phyloP scores from a whole-genome alignment of 371 early-diverging fungal genomes.

The Apophysomyces variabilis region DNA sequence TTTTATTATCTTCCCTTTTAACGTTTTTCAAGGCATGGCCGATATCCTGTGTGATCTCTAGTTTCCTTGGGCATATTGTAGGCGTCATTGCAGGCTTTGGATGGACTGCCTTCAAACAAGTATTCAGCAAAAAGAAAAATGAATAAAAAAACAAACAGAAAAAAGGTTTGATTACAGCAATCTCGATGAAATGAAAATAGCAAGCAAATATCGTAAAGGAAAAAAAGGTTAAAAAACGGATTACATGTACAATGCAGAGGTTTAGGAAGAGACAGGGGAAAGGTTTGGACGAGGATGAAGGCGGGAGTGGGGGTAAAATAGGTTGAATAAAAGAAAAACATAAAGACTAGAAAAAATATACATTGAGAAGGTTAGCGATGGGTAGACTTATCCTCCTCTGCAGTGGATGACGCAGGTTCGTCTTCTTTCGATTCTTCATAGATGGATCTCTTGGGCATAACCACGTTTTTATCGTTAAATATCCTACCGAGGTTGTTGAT shows the following conservation, averaged over 20 bases:
- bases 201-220: neutral
- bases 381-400: neutral
- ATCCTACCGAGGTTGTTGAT: slow-evolving; percentile 50
- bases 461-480: slow-evolving; percentile 72
- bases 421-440: slow-evolving; percentile 42
- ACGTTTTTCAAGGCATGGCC: slow-evolving; percentile 39
- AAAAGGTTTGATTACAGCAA: neutral
- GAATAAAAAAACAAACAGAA: slow-evolving; percentile 26
- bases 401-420: neutral
- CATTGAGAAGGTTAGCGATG: neutral
- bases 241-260: slow-evolving; percentile 10
- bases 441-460: slow-evolving; percentile 68
- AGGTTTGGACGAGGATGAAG: too few species aligned
- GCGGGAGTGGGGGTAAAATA: neutral
- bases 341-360: neutral
- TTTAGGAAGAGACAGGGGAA: too few species aligned
- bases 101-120: slow-evolving; percentile 42
- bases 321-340: neutral
- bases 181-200: neutral
- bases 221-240: neutral
- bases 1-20: too few species aligned
- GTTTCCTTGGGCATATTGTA: slow-evolving; percentile 50
- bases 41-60: slow-evolving; percentile 52
- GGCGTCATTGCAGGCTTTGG: slow-evolving; percentile 50
- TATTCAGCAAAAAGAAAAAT: slow-evolving; percentile 50